Base-by-base conservation (phyloP, 345 rosid species). In the Streptanthus diversifolius region DNA sequence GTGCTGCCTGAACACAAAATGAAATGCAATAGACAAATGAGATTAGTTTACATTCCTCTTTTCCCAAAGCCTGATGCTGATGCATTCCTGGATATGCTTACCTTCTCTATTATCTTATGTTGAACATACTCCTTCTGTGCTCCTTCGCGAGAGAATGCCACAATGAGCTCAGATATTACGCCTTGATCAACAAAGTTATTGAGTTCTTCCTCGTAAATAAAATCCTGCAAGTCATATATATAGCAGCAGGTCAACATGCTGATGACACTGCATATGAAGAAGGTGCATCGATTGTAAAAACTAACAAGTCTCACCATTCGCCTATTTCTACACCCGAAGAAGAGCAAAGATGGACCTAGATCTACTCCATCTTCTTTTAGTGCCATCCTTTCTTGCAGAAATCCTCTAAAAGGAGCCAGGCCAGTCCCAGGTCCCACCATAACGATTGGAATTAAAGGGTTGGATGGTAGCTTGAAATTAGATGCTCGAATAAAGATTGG, bases 61-160 rank as follows among this genome's bases (percentile, higher is more conserved):
- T 55, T 35, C 39, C 8, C 18, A 77, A 55, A 45, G 14, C 37
- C 18, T 43, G 56, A 29, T 48, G 32, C 19, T 44, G 5, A 36
- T 36, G 32, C 30, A 30, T 68, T 61, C 41, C 13, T 7, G n/a
- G 5, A 18, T 14, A 41, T 9, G 59, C 67, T 57, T 81, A 89
- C 98, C 84, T 88, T 91, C 74, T 87, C 89, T 71, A 81, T 74
- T 77, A 95, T 88, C 81, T 88, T 91, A 79, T 95, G 96, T 74
- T 95, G 99, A 70, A 91, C 99, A 39, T 95, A 95, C 60, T 95
- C 89, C 83, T 95, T 95, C 57, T 79, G 82, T n/a, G 95, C 86
- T 64, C 99, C 99, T 73, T 91, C 96, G 5, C 97, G 95, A n/a
- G 99, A 95, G 82, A 95, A 95, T 53, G 97, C 97, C 62, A 95